These are phyloP conservation scores for Fusarium scirpi DNA, from an alignment of 2,329 filamentous ascomycete species.

Conservation along the genomic window DNA sequence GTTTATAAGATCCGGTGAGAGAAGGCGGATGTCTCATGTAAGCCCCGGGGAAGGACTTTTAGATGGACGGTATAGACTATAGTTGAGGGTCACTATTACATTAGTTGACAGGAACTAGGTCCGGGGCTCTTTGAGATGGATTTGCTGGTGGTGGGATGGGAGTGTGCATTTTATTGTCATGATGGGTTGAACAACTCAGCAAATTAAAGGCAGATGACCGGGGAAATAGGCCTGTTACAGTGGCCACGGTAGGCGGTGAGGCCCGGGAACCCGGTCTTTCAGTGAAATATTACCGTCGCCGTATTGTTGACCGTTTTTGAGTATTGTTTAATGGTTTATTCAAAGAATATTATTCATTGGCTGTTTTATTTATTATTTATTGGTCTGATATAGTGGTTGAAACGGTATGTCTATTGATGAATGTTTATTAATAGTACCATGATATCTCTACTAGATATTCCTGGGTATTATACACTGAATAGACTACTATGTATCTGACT, in stretches of 20 bases:
- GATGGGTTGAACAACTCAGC: slow-evolving; percentile 51
- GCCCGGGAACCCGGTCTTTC: slow-evolving; percentile 40
- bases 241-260: slow-evolving; percentile 41
- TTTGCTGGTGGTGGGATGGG: slow-evolving; percentile 28
- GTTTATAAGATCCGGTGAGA: slow-evolving; percentile 10
- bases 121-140: slow-evolving; percentile 21
- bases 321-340: background rate
- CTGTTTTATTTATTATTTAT: background rate
- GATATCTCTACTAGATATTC: background rate
- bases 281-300: background rate
- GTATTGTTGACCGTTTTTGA: slow-evolving; percentile 3
- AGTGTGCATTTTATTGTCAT: slow-evolving; percentile 32
- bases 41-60: slow-evolving; percentile 23
- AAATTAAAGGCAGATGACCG: slow-evolving; percentile 53
- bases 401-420: slow-evolving; percentile 9
- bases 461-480: background rate
- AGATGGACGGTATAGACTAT: background rate
- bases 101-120: slow-evolving; percentile 7
- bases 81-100: background rate
- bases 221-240: slow-evolving; percentile 31
- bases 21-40: slow-evolving; percentile 33
- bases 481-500: background rate
- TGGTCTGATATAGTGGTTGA: background rate
- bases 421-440: background rate
- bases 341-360: slow-evolving; percentile 22